Evolutionary conservation across 2,329 filamentous ascomycete genomes (phyloP).

Genomic region (Rutstroemia sp.): DNA sequence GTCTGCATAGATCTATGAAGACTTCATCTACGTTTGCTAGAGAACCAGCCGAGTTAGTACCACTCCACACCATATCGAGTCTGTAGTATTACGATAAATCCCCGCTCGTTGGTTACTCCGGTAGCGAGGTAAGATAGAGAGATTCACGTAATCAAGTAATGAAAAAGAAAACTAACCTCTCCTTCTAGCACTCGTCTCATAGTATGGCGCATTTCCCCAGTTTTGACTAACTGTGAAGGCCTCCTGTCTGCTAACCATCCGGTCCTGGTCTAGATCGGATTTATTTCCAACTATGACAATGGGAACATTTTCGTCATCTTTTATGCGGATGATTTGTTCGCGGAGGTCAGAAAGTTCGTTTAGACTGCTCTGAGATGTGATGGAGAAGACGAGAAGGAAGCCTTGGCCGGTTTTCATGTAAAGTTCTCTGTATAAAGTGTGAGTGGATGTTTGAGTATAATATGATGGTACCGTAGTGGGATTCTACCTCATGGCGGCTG

Average conservation of each 20-base stretch:
- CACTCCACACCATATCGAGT: too few relatives aligned
- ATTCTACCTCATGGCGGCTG: conserved; percentile 50
- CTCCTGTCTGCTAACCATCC: conserved; percentile 54
- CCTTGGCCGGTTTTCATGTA: conserved; percentile 73
- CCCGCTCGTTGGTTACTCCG: not conserved
- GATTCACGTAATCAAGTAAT: not conserved
- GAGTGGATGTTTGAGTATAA: not conserved
- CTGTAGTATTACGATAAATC: too few relatives aligned
- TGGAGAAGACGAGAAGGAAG: conserved; percentile 68
- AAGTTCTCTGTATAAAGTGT: conserved; percentile 45
- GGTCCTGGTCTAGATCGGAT: conserved; percentile 65
- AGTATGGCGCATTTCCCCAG: conserved; percentile 68
- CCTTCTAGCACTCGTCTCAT: conserved; percentile 61
- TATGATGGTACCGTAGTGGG: not conserved
- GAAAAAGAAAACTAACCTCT: conserved; percentile 33
- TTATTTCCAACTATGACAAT: conserved; percentile 71
- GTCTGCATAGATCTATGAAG: conserved; percentile 59
- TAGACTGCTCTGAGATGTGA: conserved; percentile 61
- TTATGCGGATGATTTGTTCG: conserved; percentile 67
- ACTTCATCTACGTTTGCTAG: conserved; percentile 62
- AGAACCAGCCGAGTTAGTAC: too few relatives aligned
- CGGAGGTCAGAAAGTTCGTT: conserved; percentile 63
- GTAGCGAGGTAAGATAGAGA: not conserved
- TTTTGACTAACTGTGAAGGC: conserved; percentile 60
- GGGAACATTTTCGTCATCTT: conserved; percentile 61